These are phyloP conservation scores for Neurospora discreta DNA, from an alignment of 495 filamentous ascomycete genomes.

Conservation along the genomic window DNA sequence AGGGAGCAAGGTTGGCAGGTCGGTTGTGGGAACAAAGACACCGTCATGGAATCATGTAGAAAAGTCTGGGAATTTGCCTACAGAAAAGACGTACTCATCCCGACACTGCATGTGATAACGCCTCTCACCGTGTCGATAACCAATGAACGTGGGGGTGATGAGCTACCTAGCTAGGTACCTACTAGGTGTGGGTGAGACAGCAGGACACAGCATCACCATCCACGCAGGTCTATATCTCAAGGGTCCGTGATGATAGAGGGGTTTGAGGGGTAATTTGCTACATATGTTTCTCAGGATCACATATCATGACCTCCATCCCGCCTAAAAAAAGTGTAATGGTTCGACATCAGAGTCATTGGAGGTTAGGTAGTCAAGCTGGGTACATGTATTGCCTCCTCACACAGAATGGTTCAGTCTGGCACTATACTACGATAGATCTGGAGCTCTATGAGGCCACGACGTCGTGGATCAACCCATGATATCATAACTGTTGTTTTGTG, in stretches of 20 bases:
- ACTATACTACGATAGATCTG: background rate
- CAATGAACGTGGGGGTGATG: background rate
- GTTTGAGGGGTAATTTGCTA: background rate
- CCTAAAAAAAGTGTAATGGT: background rate
- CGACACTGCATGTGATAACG: background rate
- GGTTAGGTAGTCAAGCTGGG: background rate
- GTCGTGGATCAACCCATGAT: background rate
- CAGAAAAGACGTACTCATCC: background rate
- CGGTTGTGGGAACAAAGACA: background rate
- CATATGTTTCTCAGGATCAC: background rate
- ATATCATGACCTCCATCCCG: background rate
- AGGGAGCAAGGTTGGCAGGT: background rate
- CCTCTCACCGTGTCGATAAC: background rate
- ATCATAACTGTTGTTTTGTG: background rate
- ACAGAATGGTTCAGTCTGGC: background rate
- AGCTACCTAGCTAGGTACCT: no score
- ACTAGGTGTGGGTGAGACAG: background rate
- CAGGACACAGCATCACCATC: background rate
- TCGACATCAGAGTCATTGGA: background rate
- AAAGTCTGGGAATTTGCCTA: background rate
- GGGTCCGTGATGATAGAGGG: background rate
- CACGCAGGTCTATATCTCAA: background rate
- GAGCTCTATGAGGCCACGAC: background rate
- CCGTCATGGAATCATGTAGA: background rate
- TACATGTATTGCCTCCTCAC: background rate